Evolutionary conservation across 108 stramenopile species (phyloP), one percentile per base, ranked within the genome.

Genomic region (Epipyxis sp.): DNA sequence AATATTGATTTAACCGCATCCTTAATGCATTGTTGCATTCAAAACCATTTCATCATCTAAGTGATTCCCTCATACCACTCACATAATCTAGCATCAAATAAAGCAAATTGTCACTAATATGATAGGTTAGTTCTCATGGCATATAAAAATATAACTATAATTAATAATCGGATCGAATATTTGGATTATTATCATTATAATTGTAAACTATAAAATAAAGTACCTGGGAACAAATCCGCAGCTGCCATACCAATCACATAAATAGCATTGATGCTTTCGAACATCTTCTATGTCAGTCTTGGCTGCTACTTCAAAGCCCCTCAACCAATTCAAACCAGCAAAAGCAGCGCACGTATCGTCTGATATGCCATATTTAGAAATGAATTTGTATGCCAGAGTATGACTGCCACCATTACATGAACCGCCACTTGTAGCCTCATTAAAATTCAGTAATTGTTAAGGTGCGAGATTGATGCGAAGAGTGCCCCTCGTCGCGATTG

Each of bases 371-470:
- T 34, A 74, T 54, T 46, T 39, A 72, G 83, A 69, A 41, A 84
- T 81, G 62, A 59, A 89, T 44, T 83, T 82, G 78, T 87, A 88
- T 39, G 76, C 84, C 0, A 59, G 71, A 39, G 50, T 72, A 72
- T 69, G 71, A 16, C 30, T 85, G 54, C 96, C 96, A 37, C 96
- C 96, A 59, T 94, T 85, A 78, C 96, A 97, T 34, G 86, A 86
- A 0, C 95, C 95, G 59, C 83, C 86, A 1, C 85, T 79, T 3
- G 25, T 74, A 54, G 42, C 13, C 71, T 54, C 50, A 6, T 74
- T 74, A 32, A 74, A 74, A 39, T 74, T 74, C 27, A 74, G 71
- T 29, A 74, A 57, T 6, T 27, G 3, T 42, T 74, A 42, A 6
- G 71, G 71, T 43, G 71, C 71, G 41, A 74, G 42, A 6, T 74